A percentile compares a stretch with the other conserved stretches of the same genome.
These are phyloP conservation scores for Zasmidium citrigriseum DNA, from an alignment of 2,329 filamentous ascomycete genomes.

Conservation along the genomic window DNA sequence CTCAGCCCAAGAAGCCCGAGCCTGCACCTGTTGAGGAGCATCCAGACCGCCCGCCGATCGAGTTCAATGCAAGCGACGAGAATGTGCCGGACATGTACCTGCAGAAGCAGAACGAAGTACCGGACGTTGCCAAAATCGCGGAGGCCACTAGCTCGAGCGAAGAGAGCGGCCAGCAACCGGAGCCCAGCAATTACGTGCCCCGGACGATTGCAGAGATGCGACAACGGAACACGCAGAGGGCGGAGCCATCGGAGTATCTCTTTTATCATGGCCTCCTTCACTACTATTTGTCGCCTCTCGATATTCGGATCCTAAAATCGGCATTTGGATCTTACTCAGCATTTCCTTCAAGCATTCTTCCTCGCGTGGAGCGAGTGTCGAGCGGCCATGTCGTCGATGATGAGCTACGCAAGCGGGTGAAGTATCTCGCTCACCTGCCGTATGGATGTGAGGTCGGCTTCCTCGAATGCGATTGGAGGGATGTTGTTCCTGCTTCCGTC, in stretches of 20 bases:
- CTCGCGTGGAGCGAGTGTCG: slow-evolving; percentile 84
- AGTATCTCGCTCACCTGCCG: slow-evolving; percentile 84
- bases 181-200: slow-evolving; percentile 34
- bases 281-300: slow-evolving; percentile 84
- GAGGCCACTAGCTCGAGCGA: slow-evolving; percentile 29
- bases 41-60: slow-evolving; percentile 42
- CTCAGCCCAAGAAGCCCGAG: slow-evolving; percentile 51
- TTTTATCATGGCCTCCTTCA: slow-evolving; percentile 89
- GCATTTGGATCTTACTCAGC: slow-evolving; percentile 80
- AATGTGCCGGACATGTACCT: slow-evolving; percentile 55
- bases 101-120: slow-evolving; percentile 24
- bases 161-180: slow-evolving; percentile 26
- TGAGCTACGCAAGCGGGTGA: slow-evolving; percentile 76
- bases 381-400: slow-evolving; percentile 88
- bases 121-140: neutral
- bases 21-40: slow-evolving; percentile 30
- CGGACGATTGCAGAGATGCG: slow-evolving; percentile 49
- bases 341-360: slow-evolving; percentile 83
- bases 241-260: slow-evolving; percentile 64
- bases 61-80: slow-evolving; percentile 48
- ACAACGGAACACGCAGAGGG: slow-evolving; percentile 46
- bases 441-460: slow-evolving; percentile 90
- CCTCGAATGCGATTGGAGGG: slow-evolving; percentile 92
- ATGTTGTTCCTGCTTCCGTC: slow-evolving; percentile 74
- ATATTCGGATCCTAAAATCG: slow-evolving; percentile 88